These are phyloP conservation scores for Talaromyces sp. DNA, from an alignment of 2,329 filamentous ascomycete genomes.

Conservation along the genomic window DNA sequence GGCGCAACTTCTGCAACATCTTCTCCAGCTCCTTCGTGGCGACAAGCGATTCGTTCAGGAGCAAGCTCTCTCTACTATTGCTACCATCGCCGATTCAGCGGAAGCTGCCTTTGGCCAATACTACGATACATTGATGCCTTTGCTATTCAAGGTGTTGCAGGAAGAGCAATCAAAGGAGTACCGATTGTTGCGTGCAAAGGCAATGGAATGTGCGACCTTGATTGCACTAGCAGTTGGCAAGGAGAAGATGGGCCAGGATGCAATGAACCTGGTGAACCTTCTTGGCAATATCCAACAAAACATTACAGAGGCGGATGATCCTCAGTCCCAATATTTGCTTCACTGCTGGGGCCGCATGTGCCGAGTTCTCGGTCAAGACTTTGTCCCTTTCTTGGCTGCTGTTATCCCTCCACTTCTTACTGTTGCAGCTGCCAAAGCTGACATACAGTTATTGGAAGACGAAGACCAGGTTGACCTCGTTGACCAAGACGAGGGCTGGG, in stretches of 20 bases:
- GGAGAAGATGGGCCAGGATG: constrained; percentile 82
- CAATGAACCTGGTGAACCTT: constrained; percentile 78
- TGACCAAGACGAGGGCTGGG: constrained; percentile 94
- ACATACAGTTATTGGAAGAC: constrained; percentile 92
- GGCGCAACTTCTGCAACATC: constrained; percentile 74
- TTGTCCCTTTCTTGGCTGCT: constrained; percentile 82
- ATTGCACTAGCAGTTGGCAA: constrained; percentile 94
- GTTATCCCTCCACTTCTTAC: constrained; percentile 93
- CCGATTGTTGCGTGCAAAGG: constrained; percentile 84
- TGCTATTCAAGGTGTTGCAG: constrained; percentile 82
- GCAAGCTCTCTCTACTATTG: constrained; percentile 94
- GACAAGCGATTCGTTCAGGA: constrained; percentile 96
- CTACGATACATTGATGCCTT: constrained; percentile 92
- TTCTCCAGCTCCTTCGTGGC: constrained; percentile 83
- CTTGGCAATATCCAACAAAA: constrained; percentile 79
- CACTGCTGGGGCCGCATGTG: constrained; percentile 99
- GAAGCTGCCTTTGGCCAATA: constrained; percentile 93
- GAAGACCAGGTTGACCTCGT: constrained; percentile 90
- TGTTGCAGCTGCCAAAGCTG: constrained; percentile 88
- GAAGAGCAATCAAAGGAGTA: constrained; percentile 92
- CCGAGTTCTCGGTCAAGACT: constrained; percentile 82
- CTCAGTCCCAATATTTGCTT: constrained; percentile 92
- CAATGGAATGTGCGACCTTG: constrained; percentile 97
- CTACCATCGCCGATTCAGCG: constrained; percentile 96
- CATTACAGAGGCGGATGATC: constrained; percentile 87